Evolutionary conservation across 176 grass and related monocot species (phyloP).

Genomic region (Carex myosuroides): DNA sequence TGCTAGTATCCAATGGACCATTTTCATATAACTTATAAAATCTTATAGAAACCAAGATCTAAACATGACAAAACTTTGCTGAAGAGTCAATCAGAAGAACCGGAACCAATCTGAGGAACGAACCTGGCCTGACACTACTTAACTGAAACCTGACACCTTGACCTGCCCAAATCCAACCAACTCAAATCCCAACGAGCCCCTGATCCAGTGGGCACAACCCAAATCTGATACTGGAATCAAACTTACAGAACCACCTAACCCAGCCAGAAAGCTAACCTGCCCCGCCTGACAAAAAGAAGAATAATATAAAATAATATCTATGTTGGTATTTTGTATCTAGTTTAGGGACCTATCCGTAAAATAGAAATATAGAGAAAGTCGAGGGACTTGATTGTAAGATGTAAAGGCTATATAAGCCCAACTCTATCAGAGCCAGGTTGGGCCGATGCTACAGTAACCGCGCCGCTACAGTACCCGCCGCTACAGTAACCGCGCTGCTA

Average conservation of each 20-base stretch:
- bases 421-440: no score
- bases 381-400: no score
- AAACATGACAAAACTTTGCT: neutral
- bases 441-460: no score
- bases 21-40: slow-evolving; percentile 6
- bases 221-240: neutral
- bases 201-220: neutral
- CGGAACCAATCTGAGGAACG: neutral
- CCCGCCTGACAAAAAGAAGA: neutral
- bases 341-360: no score
- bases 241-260: neutral
- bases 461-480: no score
- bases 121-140: neutral
- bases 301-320: neutral
- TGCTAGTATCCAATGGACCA: neutral
- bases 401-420: no score
- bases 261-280: neutral
- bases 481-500: no score
- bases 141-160: neutral
- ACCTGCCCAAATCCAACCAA: neutral
- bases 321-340: no score
- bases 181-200: neutral
- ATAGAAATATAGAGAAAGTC: no score
- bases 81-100: neutral
- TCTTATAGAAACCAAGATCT: neutral